Base-by-base conservation (phyloP, 192 early-diverging fungal genomes). In the Chytriomyces confervae region DNA sequence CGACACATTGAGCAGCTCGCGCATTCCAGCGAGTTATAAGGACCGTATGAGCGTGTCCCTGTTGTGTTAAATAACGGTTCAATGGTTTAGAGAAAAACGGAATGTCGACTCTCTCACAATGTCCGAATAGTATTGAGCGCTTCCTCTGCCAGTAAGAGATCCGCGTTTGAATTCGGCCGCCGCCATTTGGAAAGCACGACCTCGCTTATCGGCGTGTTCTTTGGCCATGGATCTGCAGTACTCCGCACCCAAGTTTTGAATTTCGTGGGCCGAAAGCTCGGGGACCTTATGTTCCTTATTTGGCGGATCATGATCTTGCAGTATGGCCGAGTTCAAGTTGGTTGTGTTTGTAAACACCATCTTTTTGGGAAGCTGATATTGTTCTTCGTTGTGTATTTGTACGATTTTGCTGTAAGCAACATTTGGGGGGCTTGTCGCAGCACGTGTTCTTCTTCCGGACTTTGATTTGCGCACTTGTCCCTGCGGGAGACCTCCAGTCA, bases 81-180 rank as follows among this genome's bases (percentile, higher is more conserved):
- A 23, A 46, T 65, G 23, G 45, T 16, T 46, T 18, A 36, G 48
- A 69, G 24, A 6, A 36, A 0, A 24, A 5, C 8, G 44, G 27
- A 50, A 51, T 23, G 16, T 57, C 20, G 5, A 57, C 24, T 7
- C 3, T 36, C 65, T 77, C 13, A 77, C 75, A 47, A 72, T 46
- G n/a, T 79, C 77, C 9, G 77, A 66, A 66, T 65, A 79, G 44
- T 72, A 79, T 24, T 66, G 62, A 36, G 77, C 77, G 65, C 60
- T 50, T 7, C 69, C 77, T 7, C 77, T 11, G 18, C 69, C 68
- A 44, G 70, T 73, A 13, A 79, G 7, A 11, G 69, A 61, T 8
- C 77, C 77, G 7, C 62, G 43, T 49, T 79, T 71, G 50, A 61
- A 79, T 51, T 65, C 61, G 45, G 13, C 9, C n/a, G 77, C 69